Evolutionary conservation across 202 grass and related monocot genomes (phyloP), one percentile per base, ranked within the genome.

Genomic region (Alloteropsis angusta): DNA sequence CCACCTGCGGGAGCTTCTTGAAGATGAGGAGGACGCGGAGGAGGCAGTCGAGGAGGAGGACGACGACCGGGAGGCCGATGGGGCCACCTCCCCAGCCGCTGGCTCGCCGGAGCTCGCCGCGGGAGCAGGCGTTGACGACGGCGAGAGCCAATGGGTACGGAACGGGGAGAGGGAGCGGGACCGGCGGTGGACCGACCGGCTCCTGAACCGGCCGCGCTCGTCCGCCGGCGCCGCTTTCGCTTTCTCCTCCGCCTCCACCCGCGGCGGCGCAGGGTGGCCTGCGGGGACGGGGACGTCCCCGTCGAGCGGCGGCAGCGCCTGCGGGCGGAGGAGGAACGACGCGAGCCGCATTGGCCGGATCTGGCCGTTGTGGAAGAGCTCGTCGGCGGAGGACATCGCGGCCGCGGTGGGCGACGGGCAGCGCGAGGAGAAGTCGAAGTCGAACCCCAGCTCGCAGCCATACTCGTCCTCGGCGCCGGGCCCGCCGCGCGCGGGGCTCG

Each of bases 291-390:
- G 35, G 42, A 21, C 25, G 8, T 52, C 34, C 63, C 79, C 70
- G 7, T 52, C 17, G 25, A 76, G 70, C 0, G 84, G 56, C 5
- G 25, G 74, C 7, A 37, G 77, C 30, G 49, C 23, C 57, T 90
- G 87, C 13, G 82, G 60, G 8, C 91, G 75, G 65, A 83, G 82
- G 37, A 90, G 87, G 79, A 90, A 82, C 1, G 85, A 93, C 11
- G 88, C 34, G 44, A 90, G 75, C 76, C 84, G 78, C 88, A 88
- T 81, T 60, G 88, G 91, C 6, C 82, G 84, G 85, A 89, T 90
- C 82, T 90, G 91, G 25, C 91, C 87, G 65, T 93, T 93, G 85
- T 83, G 65, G 59, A 93, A 93, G 53, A 93, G 87, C 85, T 93
- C 87, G 32, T 90, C 81, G 45, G 87, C 84, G 9, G 87, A 85